phyloP scores from a whole-genome alignment of 2,329 filamentous ascomycete species.

The Fusarium graminum region DNA sequence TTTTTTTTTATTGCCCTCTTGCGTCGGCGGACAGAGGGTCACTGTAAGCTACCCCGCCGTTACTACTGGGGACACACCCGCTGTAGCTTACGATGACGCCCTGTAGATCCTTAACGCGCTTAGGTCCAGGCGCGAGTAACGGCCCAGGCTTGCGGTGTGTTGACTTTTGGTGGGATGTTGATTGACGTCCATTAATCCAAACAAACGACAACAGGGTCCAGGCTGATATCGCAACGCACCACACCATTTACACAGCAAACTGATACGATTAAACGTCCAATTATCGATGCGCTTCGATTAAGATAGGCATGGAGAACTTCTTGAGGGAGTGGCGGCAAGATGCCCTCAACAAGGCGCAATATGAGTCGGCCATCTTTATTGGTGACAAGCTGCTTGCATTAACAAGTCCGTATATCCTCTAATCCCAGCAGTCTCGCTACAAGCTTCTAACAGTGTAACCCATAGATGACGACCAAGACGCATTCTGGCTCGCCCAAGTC shows the following conservation, averaged over 20 bases:
- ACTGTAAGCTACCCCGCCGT: conserved; percentile 51
- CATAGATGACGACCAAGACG: conserved; percentile 90
- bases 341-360: conserved; percentile 94
- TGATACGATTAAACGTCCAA: background rate
- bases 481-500: conserved; percentile 97
- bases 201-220: conserved; percentile 28
- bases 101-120: conserved; percentile 40
- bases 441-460: conserved; percentile 16
- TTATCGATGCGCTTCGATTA: conserved; percentile 18
- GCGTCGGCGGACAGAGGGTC: conserved; percentile 20
- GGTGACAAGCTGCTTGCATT: conserved; percentile 96
- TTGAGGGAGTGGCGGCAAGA: conserved; percentile 95
- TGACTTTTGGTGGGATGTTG: conserved; percentile 46
- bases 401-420: conserved; percentile 74
- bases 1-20: conserved; percentile 37
- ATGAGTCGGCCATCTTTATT: conserved; percentile 96
- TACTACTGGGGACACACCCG: conserved; percentile 43
- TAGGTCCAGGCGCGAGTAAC: conserved; percentile 27
- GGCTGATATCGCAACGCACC: conserved; percentile 8
- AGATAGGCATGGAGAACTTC: conserved; percentile 83
- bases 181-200: conserved; percentile 30
- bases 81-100: conserved; percentile 38
- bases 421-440: background rate
- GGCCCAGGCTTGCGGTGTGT: conserved; percentile 33
- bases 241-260: background rate